These are phyloP conservation scores for Przewalskia tangutica DNA, from an alignment of 257 asterid genomes.

Conservation along the genomic window DNA sequence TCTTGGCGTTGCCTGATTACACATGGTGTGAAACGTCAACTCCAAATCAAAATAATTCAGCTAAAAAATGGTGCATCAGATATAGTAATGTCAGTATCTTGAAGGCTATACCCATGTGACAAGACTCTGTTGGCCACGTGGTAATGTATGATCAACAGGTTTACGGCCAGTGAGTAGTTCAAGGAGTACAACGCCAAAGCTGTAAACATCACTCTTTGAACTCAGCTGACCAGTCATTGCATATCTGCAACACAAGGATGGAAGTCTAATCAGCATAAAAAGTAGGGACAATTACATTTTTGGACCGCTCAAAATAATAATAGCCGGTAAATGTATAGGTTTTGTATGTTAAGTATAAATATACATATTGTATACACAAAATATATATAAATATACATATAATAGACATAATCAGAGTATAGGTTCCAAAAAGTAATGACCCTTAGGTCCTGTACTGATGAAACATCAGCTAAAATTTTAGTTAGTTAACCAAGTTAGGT, in stretches of 20 bases:
- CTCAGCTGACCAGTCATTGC: constrained; percentile 88
- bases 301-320: too few species aligned
- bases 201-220: constrained; percentile 46
- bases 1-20: constrained; percentile 64
- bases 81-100: neutral
- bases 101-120: constrained; percentile 59
- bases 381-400: too few species aligned
- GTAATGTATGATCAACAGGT: constrained; percentile 71
- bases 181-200: constrained; percentile 41
- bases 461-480: too few species aligned
- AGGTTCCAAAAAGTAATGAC: neutral
- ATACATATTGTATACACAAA: too few species aligned
- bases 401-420: neutral
- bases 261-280: neutral
- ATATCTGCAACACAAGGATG: constrained; percentile 26
- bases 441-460: neutral
- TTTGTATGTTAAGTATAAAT: too few species aligned
- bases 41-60: neutral
- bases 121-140: constrained; percentile 74
- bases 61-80: neutral
- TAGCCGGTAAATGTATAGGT: too few species aligned
- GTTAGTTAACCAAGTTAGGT: neutral
- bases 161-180: constrained; percentile 75
- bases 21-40: neutral
- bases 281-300: neutral